Percentiles rank a stretch among this genome's conserved stretches.
Evolutionary conservation across 2,329 filamentous ascomycete species (phyloP).

Genomic region (Neodidymelliopsis sp.): DNA sequence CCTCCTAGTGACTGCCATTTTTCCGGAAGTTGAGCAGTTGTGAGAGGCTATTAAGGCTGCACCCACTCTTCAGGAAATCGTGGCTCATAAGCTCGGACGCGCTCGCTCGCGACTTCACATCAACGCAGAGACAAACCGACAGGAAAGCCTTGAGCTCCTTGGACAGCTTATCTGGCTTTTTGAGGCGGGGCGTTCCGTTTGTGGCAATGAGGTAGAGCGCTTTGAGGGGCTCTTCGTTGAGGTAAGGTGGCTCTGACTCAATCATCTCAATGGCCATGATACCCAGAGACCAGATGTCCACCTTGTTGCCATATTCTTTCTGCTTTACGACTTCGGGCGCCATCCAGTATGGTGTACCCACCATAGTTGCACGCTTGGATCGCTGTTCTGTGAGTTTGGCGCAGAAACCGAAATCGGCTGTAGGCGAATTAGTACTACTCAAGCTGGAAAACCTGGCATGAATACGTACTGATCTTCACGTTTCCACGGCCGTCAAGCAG

Average conservation of each 20-base stretch:
- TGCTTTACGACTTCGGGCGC: slow-evolving; percentile 99
- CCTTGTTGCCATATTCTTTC: slow-evolving; percentile 97
- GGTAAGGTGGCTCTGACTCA: slow-evolving; percentile 95
- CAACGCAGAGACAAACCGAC: slow-evolving; percentile 94
- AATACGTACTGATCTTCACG: slow-evolving; percentile 89
- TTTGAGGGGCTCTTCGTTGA: slow-evolving; percentile 97
- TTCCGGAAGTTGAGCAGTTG: slow-evolving; percentile 86
- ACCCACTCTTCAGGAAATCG: slow-evolving; percentile 94
- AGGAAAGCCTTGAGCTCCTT: slow-evolving; percentile 98
- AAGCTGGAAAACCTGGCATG: neutral
- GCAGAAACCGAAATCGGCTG: slow-evolving; percentile 98
- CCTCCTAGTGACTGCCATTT: slow-evolving; percentile 63
- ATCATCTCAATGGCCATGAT: slow-evolving; percentile 99
- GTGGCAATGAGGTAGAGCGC: slow-evolving; percentile 97
- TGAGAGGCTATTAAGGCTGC: slow-evolving; percentile 79
- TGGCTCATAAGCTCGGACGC: slow-evolving; percentile 88
- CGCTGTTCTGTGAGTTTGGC: slow-evolving; percentile 97
- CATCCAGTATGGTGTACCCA: slow-evolving; percentile 99
- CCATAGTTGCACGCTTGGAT: slow-evolving; percentile 98
- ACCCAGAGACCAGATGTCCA: slow-evolving; percentile 97
- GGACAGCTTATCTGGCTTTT: slow-evolving; percentile 97
- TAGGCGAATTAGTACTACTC: slow-evolving; percentile 12
- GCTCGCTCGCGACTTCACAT: slow-evolving; percentile 92
- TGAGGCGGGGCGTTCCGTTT: slow-evolving; percentile 93
- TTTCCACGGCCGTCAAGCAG: slow-evolving; percentile 92